These are phyloP conservation scores for Dioscorea alata DNA, from an alignment of 106 monocot species.

Conservation along the genomic window DNA sequence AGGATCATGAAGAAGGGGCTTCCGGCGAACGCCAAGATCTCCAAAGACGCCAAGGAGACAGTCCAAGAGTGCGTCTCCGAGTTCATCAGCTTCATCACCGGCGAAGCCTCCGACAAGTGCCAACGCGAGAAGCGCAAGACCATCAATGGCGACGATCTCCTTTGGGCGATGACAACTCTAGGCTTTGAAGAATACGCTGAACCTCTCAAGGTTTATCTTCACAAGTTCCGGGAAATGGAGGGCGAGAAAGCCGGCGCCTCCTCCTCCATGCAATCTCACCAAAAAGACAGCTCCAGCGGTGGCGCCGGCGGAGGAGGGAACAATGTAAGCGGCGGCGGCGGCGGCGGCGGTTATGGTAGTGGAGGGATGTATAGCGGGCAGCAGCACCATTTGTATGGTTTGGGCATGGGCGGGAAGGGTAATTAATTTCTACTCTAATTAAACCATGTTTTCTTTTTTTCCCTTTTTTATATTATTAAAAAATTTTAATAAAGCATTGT, in stretches of 20 bases:
- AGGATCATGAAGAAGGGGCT: conserved; percentile 73
- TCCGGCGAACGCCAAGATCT: conserved; percentile 61
- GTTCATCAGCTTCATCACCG: conserved; percentile 76
- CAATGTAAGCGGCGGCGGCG: not conserved
- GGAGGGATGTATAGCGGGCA: not conserved
- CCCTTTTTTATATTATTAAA: too few relatives aligned
- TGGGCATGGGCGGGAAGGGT: too few relatives aligned
- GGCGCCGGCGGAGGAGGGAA: not conserved
- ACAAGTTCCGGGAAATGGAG: conserved; percentile 56
- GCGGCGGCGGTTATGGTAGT: conserved; percentile 7
- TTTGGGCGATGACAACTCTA: conserved; percentile 80
- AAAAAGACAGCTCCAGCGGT: conserved; percentile 2
- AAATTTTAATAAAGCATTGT: too few relatives aligned
- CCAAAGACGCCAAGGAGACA: conserved; percentile 76
- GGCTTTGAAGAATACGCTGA: conserved; percentile 73
- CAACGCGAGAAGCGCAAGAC: conserved; percentile 76
- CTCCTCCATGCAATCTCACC: not conserved
- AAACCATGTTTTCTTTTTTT: too few relatives aligned
- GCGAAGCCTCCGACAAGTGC: conserved; percentile 82
- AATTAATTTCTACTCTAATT: too few relatives aligned
- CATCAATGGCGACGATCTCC: conserved; percentile 69
- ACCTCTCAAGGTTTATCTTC: conserved; percentile 63
- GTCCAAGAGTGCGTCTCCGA: conserved; percentile 73
- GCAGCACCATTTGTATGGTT: too few relatives aligned
- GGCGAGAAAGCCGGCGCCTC: conserved; percentile 33